Conservation (phyloP, 768 basidiomycete species). For the Tricholomella constricta region DNA sequence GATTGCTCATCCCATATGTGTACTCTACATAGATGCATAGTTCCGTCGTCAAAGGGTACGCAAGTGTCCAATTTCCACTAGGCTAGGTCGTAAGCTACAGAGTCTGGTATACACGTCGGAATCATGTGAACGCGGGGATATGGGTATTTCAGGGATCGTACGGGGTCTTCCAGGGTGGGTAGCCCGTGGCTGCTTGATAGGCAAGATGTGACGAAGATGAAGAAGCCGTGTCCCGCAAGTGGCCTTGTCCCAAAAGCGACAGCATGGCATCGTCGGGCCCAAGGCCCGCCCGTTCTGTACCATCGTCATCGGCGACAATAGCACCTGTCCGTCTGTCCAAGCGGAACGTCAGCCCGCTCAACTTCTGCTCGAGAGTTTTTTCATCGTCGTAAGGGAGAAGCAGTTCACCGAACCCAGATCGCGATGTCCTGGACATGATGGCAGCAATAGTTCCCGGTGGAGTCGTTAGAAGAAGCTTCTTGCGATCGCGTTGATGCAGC, state of each 20-base stretch:
- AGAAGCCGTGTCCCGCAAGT: slow-evolving; percentile 17
- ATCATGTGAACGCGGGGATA: not conserved
- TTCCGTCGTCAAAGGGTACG: no score
- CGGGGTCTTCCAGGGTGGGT: slow-evolving; percentile 28
- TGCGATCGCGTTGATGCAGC: slow-evolving; percentile 47
- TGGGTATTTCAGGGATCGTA: slow-evolving; percentile 16
- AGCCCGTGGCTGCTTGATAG: slow-evolving; percentile 24
- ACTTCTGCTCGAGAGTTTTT: slow-evolving; percentile 43
- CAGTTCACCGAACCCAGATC: slow-evolving; percentile 63
- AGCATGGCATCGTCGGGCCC: slow-evolving; percentile 41
- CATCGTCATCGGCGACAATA: slow-evolving; percentile 57
- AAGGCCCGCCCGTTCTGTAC: slow-evolving; percentile 24
- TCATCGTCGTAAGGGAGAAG: slow-evolving; percentile 61
- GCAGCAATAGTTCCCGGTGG: slow-evolving; percentile 64
- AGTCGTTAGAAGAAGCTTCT: slow-evolving; percentile 50
- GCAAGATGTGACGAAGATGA: slow-evolving; percentile 19
- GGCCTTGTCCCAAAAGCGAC: slow-evolving; percentile 33
- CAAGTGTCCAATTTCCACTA: no score
- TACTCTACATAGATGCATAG: no score
- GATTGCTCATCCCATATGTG: no score
- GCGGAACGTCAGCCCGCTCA: slow-evolving; percentile 53
- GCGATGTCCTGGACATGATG: slow-evolving; percentile 55
- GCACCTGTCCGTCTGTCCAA: slow-evolving; percentile 63
- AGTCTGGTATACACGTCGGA: not conserved
- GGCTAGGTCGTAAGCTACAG: not conserved